Base-by-base conservation (phyloP, 2,329 filamentous ascomycete species). In the Nakataea oryzae region DNA sequence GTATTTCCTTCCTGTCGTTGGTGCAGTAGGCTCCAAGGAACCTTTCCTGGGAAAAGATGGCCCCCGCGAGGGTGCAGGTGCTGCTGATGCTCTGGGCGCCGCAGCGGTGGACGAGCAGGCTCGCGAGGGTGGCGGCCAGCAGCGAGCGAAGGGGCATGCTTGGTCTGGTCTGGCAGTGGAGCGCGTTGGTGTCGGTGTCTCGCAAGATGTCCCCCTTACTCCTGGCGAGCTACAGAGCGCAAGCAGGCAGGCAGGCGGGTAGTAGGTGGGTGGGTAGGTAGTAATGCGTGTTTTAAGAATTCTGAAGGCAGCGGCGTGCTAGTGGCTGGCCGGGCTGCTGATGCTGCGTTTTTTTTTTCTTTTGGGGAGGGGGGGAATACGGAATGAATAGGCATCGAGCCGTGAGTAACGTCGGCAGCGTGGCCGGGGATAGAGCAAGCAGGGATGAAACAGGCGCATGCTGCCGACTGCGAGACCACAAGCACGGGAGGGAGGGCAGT, bases 1-100 rank as follows among this genome's bases (percentile, higher is more conserved):
- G 76, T 34, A 61, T 61, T 14, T 57, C 60, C 11, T 27, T 47
- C 24, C 17, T 24, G 2, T 61, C 54, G 32, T 61, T 61, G 26
- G 54, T 47, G 54, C 60, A 61, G 34, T 30, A 57, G 6, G 54
- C 34, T 9, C 54, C 60, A 30, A 61, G 60, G 26, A 47, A 29
- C 29, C 29, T 61, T 4, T 57, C 32, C n/a, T 57, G 29, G 30
- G 55, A 29, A 24, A 61, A 41, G 17, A 34, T 27, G 30, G 60
- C 60, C 5, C 50, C 60, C 24, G 54, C 54, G 8, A 61, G 54
- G 30, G 47, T 57, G 60, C 60, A 61, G 54, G 30, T 57, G 7
- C 21, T 14, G 60, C 24, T 61, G 60, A 57, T 47, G 47, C 59
- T 50, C 12, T 54, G 54, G 13, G 56, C 28, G 32, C 54, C 54